phyloP scores from a whole-genome alignment of 139 green algal species.

The Chlorella sp. region DNA sequence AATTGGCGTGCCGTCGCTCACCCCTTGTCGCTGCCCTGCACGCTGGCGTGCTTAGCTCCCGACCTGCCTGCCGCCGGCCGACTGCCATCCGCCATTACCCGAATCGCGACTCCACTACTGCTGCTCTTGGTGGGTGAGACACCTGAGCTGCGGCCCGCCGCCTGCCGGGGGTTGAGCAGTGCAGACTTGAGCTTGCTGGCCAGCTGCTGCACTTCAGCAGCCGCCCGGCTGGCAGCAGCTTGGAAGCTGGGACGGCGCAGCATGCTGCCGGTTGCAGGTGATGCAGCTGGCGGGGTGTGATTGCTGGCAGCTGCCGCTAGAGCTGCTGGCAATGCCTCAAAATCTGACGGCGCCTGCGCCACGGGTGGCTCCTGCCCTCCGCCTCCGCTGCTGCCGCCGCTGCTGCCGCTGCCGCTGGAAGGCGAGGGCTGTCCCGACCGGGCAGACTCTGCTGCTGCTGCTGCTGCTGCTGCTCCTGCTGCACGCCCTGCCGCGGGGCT shows the following conservation, averaged over 20 bases:
- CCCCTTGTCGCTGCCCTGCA: no score
- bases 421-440: neutral
- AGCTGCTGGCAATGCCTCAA: neutral
- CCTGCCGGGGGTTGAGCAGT: neutral
- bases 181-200: neutral
- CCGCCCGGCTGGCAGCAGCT: neutral
- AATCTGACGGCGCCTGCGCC: neutral
- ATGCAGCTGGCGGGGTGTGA: neutral
- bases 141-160: no score
- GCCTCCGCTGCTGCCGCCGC: neutral
- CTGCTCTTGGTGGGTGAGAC: no score
- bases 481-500: no score
- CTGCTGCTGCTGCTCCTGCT: no score
- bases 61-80: no score
- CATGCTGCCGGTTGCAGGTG: neutral
- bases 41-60: no score
- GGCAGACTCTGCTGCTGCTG: no score
- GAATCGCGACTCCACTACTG: neutral
- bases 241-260: neutral
- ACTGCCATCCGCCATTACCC: neutral
- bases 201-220: constrained; percentile 3
- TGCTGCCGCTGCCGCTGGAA: no score
- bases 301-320: neutral
- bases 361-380: neutral
- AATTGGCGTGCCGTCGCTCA: no score